These are phyloP conservation scores for Sclerotiophoma versabilis DNA, from an alignment of 2,329 filamentous ascomycete genomes.

Conservation along the genomic window DNA sequence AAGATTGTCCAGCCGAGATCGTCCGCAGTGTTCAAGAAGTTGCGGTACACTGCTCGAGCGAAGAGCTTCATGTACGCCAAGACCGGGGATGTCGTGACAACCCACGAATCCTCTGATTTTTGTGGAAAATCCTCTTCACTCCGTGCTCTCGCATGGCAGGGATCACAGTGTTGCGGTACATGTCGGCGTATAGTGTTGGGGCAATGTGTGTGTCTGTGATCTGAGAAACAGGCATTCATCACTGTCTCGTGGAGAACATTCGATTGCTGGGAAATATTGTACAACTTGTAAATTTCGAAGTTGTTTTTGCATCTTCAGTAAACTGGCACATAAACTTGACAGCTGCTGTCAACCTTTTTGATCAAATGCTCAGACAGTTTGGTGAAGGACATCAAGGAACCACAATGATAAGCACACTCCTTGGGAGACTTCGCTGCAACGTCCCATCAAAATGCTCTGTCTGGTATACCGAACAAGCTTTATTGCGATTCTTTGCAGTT, in stretches of 20 bases:
- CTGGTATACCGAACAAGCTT: slow-evolving; percentile 46
- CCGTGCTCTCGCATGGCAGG: background rate
- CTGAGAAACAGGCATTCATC: background rate
- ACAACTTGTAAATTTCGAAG: slow-evolving; percentile 63
- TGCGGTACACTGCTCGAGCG: background rate
- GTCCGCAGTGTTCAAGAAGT: background rate
- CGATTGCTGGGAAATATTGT: slow-evolving; percentile 59
- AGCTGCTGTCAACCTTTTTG: slow-evolving; percentile 60
- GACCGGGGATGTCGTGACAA: background rate
- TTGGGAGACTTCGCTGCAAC: slow-evolving; percentile 13
- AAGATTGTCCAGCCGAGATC: slow-evolving; percentile 14
- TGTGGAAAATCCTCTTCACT: background rate
- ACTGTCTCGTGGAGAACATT: background rate
- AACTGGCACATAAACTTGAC: slow-evolving; percentile 61
- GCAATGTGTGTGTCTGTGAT: background rate
- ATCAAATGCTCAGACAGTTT: slow-evolving; percentile 44
- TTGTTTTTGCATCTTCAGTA: slow-evolving; percentile 54
- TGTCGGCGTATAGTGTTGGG: background rate
- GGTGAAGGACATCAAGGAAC: background rate
- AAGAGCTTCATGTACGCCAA: slow-evolving; percentile 1
- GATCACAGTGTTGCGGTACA: background rate
- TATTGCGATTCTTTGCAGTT: slow-evolving; percentile 47
- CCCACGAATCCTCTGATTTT: background rate
- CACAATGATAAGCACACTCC: slow-evolving; percentile 14
- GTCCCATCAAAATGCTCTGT: slow-evolving; percentile 9